These are phyloP conservation scores for Lachnellula subtilissima DNA, from an alignment of 2,329 filamentous ascomycete genomes.

Conservation along the genomic window DNA sequence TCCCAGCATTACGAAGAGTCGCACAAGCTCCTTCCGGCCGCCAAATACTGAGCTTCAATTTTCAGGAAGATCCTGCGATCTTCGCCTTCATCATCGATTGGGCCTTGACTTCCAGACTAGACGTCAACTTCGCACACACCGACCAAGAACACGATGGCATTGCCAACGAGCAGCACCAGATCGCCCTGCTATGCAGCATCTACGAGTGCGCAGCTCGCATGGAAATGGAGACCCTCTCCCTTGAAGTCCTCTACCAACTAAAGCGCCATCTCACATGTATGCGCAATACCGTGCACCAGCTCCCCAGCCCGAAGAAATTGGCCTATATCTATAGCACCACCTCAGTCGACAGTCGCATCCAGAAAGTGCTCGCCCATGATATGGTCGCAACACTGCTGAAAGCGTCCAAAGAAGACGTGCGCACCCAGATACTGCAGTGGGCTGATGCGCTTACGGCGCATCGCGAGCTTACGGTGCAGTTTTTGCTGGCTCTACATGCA, in stretches of 20 bases:
- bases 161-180: background rate
- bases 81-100: background rate
- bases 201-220: background rate
- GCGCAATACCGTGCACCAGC: background rate
- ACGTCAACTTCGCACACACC: background rate
- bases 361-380: background rate
- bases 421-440: background rate
- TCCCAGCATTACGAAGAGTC: background rate
- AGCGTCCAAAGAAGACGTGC: background rate
- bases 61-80: background rate
- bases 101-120: background rate
- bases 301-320: background rate
- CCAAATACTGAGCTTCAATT: background rate
- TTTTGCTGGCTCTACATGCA: background rate
- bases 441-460: background rate
- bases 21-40: background rate
- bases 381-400: background rate
- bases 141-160: background rate
- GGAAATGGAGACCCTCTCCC: background rate
- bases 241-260: background rate
- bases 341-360: background rate
- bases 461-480: background rate
- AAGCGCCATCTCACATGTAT: background rate
- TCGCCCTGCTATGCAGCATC: background rate
- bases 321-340: background rate